Evolutionary conservation across 768 basidiomycete species (phyloP).

Genomic region (Epithele typhae): DNA sequence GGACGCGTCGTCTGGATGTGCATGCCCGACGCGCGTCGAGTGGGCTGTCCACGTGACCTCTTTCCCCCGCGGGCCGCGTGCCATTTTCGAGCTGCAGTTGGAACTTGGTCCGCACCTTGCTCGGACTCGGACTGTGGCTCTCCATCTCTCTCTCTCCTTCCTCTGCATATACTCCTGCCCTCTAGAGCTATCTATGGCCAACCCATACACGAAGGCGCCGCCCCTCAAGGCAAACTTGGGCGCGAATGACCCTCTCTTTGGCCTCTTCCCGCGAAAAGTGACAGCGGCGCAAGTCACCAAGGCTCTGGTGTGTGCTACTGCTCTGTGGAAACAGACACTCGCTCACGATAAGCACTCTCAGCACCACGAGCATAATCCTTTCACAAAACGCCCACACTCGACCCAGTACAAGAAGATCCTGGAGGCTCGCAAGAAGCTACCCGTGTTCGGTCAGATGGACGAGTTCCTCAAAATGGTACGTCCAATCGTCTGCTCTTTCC

Average conservation of each 20-base stretch:
- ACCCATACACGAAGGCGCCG: slow-evolving; percentile 21
- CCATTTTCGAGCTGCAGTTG: too few relatives aligned
- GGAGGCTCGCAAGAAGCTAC: slow-evolving; percentile 79
- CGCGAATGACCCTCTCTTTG: slow-evolving; percentile 21
- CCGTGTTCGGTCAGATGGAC: slow-evolving; percentile 89
- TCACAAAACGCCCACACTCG: slow-evolving; percentile 77
- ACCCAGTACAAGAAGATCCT: slow-evolving; percentile 84
- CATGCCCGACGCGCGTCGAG: slow-evolving; percentile 10
- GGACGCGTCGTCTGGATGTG: not conserved
- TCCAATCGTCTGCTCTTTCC: slow-evolving; percentile 13
- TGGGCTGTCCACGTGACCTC: slow-evolving; percentile 4
- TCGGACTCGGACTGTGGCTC: too few relatives aligned
- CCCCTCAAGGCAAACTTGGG: slow-evolving; percentile 8
- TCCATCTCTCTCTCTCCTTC: not conserved
- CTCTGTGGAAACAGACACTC: not conserved
- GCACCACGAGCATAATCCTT: slow-evolving; percentile 83
- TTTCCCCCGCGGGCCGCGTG: not conserved
- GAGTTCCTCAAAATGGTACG: slow-evolving; percentile 88
- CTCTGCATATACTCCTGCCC: not conserved
- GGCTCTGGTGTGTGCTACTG: slow-evolving; percentile 25
- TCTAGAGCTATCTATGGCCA: slow-evolving; percentile 3
- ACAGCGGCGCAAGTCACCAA: slow-evolving; percentile 17
- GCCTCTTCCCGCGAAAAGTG: slow-evolving; percentile 24
- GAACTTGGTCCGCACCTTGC: too few relatives aligned
- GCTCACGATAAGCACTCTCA: too few relatives aligned